Evolutionary conservation across 345 rosid species (phyloP), one percentile per base, ranked within the genome.

Genomic region (Geranium rotundifolium): DNA sequence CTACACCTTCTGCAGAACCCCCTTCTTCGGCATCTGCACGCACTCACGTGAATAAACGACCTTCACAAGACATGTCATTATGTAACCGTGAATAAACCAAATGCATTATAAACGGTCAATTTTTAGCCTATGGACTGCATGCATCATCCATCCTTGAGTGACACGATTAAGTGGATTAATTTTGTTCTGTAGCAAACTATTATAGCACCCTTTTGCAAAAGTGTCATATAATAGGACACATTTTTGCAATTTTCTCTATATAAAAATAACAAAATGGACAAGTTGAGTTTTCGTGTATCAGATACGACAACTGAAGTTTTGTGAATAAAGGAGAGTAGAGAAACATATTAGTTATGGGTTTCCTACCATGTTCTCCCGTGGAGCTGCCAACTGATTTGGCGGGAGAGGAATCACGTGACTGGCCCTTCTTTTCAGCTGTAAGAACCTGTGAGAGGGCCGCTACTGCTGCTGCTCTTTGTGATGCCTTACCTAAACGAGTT

Each of bases 401-500:
- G 54, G 99, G 95, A 67, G 96, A 85, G 63, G 60, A 64, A 67
- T 81, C 93, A 4, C 89, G 83, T 9, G 91, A 23, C 27, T 23
- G 76, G 75, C 67, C 71, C 74, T 83, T 81, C 79, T 80, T 79
- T 71, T 93, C 99, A 54, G 92, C 95, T 50, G 84, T 77, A 67
- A 93, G 97, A 73, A 85, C 97, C 54, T 79, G 75, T 13, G 97
- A 93, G 69, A 93, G 92, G 69, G 97, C 99, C 54, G 99, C 99
- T 39, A 90, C 78, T 58, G 99, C 99, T 63, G 99, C 97, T 56
- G 95, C 90, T 79, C 92, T 86, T 76, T 93, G 99, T 46, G 97
- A 84, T 57, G 85, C 91, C 67, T 76, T 83, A 62, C 81, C 71
- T 13, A 61, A 7, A 60, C 76, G 66, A 61, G 77, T 63, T 66